Conservation (phyloP, 345 rosid genomes). For the Carallia brachiata region DNA sequence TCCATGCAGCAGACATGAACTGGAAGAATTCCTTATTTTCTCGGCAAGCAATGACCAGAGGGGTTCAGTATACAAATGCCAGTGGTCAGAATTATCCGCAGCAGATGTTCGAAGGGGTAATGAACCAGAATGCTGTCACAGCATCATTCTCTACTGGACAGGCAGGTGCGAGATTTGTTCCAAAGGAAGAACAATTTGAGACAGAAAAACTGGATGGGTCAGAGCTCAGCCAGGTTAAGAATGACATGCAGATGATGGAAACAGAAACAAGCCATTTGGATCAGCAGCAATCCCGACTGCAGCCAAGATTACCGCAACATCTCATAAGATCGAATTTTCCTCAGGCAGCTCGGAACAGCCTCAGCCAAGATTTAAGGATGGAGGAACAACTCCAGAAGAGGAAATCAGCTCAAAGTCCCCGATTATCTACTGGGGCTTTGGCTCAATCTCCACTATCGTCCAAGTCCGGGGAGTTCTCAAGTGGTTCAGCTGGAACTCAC, state of each 20-base stretch:
- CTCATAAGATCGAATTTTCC: slow-evolving; percentile 52
- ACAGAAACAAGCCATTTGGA: slow-evolving; percentile 61
- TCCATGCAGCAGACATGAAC: slow-evolving; percentile 61
- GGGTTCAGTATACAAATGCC: slow-evolving; percentile 53
- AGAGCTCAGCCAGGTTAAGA: slow-evolving; percentile 44
- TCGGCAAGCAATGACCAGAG: slow-evolving; percentile 59
- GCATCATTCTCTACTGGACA: slow-evolving; percentile 58
- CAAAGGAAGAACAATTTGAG: slow-evolving; percentile 81
- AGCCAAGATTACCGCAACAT: slow-evolving; percentile 57
- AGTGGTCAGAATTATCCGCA: slow-evolving; percentile 64
- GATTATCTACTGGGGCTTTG: slow-evolving; percentile 69
- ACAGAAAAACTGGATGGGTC: slow-evolving; percentile 56
- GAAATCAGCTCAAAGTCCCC: slow-evolving; percentile 82
- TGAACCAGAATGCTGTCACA: slow-evolving; percentile 63
- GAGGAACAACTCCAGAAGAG: slow-evolving; percentile 79
- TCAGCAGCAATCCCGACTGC: slow-evolving; percentile 51
- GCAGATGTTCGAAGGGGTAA: slow-evolving; percentile 63
- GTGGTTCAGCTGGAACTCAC: slow-evolving; percentile 77
- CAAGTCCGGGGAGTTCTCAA: slow-evolving; percentile 94
- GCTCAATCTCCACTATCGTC: slow-evolving; percentile 92
- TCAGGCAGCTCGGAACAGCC: slow-evolving; percentile 69
- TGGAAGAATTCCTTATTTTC: slow-evolving; percentile 62
- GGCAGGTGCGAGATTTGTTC: slow-evolving; percentile 50
- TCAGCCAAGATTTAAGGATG: slow-evolving; percentile 64
- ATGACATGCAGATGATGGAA: slow-evolving; percentile 48